Evolutionary conservation across 2,329 filamentous ascomycete species (phyloP).

Genomic region (Septoria petroselini): DNA sequence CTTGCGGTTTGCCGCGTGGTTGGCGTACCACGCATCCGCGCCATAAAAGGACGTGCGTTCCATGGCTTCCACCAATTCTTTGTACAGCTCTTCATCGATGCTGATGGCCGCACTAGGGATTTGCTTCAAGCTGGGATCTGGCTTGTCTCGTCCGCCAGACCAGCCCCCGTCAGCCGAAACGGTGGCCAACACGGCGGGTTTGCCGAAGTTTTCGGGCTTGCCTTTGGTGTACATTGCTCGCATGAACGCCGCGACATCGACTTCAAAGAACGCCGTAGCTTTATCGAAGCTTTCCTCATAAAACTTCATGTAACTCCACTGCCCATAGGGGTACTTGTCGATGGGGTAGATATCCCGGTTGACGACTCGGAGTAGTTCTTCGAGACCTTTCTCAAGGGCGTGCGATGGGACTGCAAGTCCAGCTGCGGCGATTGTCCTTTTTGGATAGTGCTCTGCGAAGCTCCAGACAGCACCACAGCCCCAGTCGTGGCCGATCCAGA

Average conservation of each 20-base stretch:
- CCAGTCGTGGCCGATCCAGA: slow-evolving; percentile 53
- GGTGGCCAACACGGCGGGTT: slow-evolving; percentile 28
- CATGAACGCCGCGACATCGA: slow-evolving; percentile 28
- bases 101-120: slow-evolving; percentile 34
- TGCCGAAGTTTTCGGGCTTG: slow-evolving; percentile 29
- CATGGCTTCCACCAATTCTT: slow-evolving; percentile 38
- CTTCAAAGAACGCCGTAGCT: slow-evolving; percentile 23
- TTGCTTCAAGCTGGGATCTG: slow-evolving; percentile 29
- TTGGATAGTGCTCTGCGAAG: slow-evolving; percentile 32
- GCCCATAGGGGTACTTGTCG: slow-evolving; percentile 42
- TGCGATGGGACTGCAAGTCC: slow-evolving; percentile 43
- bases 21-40: slow-evolving; percentile 44
- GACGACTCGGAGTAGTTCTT: slow-evolving; percentile 37
- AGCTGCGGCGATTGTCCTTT: slow-evolving; percentile 34
- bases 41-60: slow-evolving; percentile 43
- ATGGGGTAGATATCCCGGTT: slow-evolving; percentile 49
- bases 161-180: slow-evolving; percentile 34
- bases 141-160: slow-evolving; percentile 34
- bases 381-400: slow-evolving; percentile 43
- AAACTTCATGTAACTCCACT: slow-evolving; percentile 39
- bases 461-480: slow-evolving; percentile 36
- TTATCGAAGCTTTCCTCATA: slow-evolving; percentile 35
- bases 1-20: slow-evolving; percentile 44
- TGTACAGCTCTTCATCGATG: slow-evolving; percentile 35
- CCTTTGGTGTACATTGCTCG: slow-evolving; percentile 32